These are phyloP conservation scores for Microcyclospora pomicola DNA, from an alignment of 2,329 filamentous ascomycete species.

Conservation along the genomic window DNA sequence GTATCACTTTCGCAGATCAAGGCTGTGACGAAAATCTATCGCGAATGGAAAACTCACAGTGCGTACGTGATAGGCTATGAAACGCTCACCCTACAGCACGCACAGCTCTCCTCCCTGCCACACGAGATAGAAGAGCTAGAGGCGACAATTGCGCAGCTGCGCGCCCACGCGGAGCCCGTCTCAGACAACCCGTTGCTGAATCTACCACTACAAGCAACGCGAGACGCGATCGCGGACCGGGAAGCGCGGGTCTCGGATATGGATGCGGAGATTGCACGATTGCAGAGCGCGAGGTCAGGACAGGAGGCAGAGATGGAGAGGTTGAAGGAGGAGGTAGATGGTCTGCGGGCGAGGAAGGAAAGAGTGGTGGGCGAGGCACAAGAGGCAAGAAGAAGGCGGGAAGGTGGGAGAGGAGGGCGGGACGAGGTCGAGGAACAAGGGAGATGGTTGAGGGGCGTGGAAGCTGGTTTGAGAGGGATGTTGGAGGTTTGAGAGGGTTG, in stretches of 20 bases:
- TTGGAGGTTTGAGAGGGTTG: conserved; percentile 36
- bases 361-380: conserved; percentile 53
- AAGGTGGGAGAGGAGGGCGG: conserved; percentile 49
- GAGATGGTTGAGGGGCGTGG: conserved; percentile 60
- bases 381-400: conserved; percentile 56
- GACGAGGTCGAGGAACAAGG: conserved; percentile 65
- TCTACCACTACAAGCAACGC: conserved; percentile 31
- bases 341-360: conserved; percentile 52
- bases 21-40: neutral
- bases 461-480: conserved; percentile 47
- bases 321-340: conserved; percentile 52
- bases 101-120: conserved; percentile 38
- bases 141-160: conserved; percentile 34
- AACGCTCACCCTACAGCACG: conserved; percentile 38
- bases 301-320: conserved; percentile 55
- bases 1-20: neutral
- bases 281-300: conserved; percentile 48
- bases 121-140: conserved; percentile 39
- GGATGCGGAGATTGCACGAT: conserved; percentile 30
- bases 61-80: conserved; percentile 34
- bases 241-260: conserved; percentile 29
- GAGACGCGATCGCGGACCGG: conserved; percentile 25
- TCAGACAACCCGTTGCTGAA: conserved; percentile 25
- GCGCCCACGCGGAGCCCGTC: conserved; percentile 22
- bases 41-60: conserved; percentile 1